Conservation (phyloP, 257 asterid species). For the Solanum megistacrolobum region DNA sequence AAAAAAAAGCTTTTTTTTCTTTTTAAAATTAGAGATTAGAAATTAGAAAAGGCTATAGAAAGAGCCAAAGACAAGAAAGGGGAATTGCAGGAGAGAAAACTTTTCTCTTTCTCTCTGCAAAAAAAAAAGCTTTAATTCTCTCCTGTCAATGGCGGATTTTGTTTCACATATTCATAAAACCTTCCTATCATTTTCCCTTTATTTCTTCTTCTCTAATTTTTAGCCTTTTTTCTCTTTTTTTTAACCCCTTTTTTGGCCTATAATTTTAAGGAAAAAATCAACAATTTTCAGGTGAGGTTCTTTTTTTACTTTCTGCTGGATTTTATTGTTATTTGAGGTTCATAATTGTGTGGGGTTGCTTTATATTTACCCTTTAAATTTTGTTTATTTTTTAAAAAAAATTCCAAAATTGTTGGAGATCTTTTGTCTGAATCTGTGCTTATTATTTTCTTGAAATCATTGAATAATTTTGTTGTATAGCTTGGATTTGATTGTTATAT, state of each 20-base stretch:
- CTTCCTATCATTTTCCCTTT: slow-evolving; percentile 6
- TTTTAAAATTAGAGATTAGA: not conserved
- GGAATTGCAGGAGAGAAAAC: slow-evolving; percentile 11
- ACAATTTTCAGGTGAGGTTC: not conserved
- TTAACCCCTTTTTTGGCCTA: not conserved
- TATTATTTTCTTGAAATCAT: not conserved
- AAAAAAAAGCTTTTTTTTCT: no score
- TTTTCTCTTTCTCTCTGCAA: slow-evolving; percentile 17
- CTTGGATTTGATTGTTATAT: not conserved
- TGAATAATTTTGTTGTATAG: not conserved
- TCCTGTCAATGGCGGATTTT: slow-evolving; percentile 21
- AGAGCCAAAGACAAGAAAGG: not conserved
- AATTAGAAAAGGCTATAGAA: not conserved
- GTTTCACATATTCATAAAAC: slow-evolving; percentile 14
- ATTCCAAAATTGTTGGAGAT: not conserved
- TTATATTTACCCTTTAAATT: not conserved
- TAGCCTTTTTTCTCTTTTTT: not conserved
- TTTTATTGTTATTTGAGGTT: not conserved
- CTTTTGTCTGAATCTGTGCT: not conserved
- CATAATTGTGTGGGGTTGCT: not conserved
- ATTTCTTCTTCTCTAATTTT: not conserved
- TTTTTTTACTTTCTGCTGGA: not conserved
- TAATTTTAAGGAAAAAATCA: not conserved
- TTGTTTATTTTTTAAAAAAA: not conserved
- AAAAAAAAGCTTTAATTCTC: not conserved